Base-by-base conservation (phyloP, 306 rosid species). In the Carpinus viminea region DNA sequence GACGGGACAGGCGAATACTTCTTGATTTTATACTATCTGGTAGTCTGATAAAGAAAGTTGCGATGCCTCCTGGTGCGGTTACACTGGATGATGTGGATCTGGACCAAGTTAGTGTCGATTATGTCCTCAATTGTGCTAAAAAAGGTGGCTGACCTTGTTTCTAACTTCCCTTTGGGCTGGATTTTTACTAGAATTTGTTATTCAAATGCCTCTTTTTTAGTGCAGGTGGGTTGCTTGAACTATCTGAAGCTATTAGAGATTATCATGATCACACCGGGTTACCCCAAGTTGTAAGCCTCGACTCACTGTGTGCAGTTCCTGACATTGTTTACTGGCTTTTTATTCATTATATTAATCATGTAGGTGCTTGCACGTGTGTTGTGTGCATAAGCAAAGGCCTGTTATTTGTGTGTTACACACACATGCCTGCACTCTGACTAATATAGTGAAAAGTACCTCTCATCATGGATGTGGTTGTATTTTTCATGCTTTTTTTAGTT, bases 61-160 rank as follows among this genome's bases (percentile, higher is more conserved):
- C 88, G 51, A 95, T 95, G 98, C 99, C 99, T 75, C 99, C 98
- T 13, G 99, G 99, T 16, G 97, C 99, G 0, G 98, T 93, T 79
- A 89, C 98, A 0, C 93, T 95, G 8, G 99, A 95, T 79, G 99
- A 95, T 59, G 97, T 95, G 80, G 98, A 95, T 95, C 88, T 95
- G 15, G 98, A 95, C 82, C 99, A 95, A 95, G 94, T 95, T 74
- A 95, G 99, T 74, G 93, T 95, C 79, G 97, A 95, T 89, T 89
- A 86, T 87, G 97, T 91, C 65, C 92, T 95, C 82, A 89, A 84
- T 73, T 95, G 99, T 88, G 94, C 97, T 12, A 93, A 79, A 84
- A 91, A 88, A 86, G 91, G 99, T 95, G 66, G 77, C 80, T 45
- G 11, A 70, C 36, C n/a, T 26, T 36, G 13, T 53, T 77, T 80